Base-by-base conservation (phyloP, 2,329 filamentous ascomycete species). In the Didymella sp. region DNA sequence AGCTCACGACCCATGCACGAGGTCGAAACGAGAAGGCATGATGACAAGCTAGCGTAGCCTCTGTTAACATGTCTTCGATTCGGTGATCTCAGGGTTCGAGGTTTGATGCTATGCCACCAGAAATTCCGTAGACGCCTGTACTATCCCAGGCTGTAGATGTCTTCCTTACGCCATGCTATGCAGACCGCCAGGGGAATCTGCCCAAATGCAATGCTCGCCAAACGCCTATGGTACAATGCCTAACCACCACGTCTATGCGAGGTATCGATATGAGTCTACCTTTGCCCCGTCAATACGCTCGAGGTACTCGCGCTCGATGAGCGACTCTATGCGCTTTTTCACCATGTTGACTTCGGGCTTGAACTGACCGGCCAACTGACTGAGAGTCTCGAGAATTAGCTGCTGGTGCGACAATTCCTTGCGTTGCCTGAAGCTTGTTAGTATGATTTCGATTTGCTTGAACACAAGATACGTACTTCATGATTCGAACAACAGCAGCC, bases 311-410 rank as follows among this genome's bases (percentile, higher is more conserved):
- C 89, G 83, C 58, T 86, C 84, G 47, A 94, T 90, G 46, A 94
- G 79, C 61, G 87, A 87, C 73, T 93, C 90, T 57, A 94, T 89
- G n/a, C 87, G 86, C 73, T 86, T 88, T 81, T 94, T 94, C 78
- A 94, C 88, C 78, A 93, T 86, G 27, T 82, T 81, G 31, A 93
- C 83, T 54, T 93, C 89, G 0, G 90, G 90, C 69, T 86, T 89
- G 80, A 94, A 94, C 40, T 89, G 87, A 47, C 80, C 78, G 0
- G 81, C 80, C 17, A 93, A 81, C 69, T 91, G 88, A n/a, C 82
- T 78, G 53, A 93, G 84, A 12, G 91, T 89, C 74, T 93, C 89
- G 17, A 82, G 84, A 38, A 92, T 80, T 48, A 94, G 85, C 51
- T 88, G 83, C 44, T 87, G 82, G 70, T 94, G 90, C 2, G 82